Percentiles rank a stretch among this genome's conserved stretches.
These are phyloP conservation scores for Aspergillus haitiensis DNA, from an alignment of 495 filamentous ascomycete species.

Conservation along the genomic window DNA sequence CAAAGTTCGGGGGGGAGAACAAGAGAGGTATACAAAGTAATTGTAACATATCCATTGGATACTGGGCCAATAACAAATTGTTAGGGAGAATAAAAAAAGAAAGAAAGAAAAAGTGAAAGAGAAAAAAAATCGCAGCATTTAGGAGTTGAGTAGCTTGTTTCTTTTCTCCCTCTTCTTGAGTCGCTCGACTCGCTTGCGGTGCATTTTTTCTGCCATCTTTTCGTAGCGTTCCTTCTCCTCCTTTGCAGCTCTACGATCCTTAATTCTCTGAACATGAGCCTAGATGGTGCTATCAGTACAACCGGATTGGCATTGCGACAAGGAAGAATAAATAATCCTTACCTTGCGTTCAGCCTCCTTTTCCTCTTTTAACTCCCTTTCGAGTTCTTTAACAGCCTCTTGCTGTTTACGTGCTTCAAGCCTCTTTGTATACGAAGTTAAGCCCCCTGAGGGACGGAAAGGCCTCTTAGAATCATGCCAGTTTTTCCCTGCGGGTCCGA, in stretches of 20 bases:
- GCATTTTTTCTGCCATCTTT: conserved; percentile 97
- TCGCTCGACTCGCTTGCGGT: conserved; percentile 88
- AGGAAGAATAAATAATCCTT: conserved; percentile 12
- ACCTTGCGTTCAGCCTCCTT: conserved; percentile 88
- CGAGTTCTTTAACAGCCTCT: conserved; percentile 77
- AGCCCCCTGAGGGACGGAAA: conserved; percentile 79
- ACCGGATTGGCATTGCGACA: not conserved
- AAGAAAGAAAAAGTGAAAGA: not conserved
- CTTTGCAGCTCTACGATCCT: conserved; percentile 79
- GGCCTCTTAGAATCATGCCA: conserved; percentile 82
- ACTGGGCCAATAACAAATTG: no score
- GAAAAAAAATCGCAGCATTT: conserved; percentile 34
- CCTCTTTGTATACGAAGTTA: conserved; percentile 77
- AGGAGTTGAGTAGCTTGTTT: conserved; percentile 94
- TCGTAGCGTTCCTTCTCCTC: conserved; percentile 92
- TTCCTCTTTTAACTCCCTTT: conserved; percentile 94
- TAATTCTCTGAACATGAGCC: conserved; percentile 74
- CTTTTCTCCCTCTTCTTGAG: conserved; percentile 94
- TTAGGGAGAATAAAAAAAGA: not conserved
- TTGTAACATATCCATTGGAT: not conserved
- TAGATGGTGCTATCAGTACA: conserved; percentile 34
- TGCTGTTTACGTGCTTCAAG: conserved; percentile 61
- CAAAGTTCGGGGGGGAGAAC: not conserved
- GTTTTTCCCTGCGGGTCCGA: conserved; percentile 72
- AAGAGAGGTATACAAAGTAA: not conserved